phyloP scores from a whole-genome alignment of 2,329 filamentous ascomycete genomes.

The Calonectria pauciramosa region DNA sequence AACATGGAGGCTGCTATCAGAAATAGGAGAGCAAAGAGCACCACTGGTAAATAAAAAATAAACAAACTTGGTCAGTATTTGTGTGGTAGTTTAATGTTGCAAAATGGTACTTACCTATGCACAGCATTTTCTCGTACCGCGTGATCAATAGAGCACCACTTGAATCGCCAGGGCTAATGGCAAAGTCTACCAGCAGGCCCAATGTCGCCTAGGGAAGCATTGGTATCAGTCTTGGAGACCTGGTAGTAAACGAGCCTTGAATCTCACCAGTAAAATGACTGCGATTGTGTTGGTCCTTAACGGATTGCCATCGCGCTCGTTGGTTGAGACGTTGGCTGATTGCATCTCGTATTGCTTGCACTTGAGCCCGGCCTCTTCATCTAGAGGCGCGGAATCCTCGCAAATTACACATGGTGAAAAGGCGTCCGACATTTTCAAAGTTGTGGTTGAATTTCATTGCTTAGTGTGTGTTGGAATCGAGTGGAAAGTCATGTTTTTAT shows the following conservation, averaged over 20 bases:
- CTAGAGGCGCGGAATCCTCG: not conserved
- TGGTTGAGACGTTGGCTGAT: not conserved
- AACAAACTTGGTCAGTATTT: not conserved
- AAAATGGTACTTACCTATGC: not conserved
- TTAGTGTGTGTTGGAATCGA: not conserved
- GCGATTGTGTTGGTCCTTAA: not conserved
- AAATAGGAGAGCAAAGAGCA: not conserved
- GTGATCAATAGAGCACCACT: not conserved
- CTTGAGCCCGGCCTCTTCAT: not conserved
- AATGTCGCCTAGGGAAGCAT: not conserved
- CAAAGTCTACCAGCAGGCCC: not conserved
- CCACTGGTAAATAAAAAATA: not conserved
- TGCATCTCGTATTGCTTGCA: not conserved
- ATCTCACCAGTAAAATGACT: not conserved
- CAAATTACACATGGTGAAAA: not conserved
- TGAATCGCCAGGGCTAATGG: not conserved
- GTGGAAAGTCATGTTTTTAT: not conserved
- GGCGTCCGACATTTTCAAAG: not conserved
- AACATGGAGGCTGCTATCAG: not conserved
- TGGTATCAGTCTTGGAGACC: not conserved
- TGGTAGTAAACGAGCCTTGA: not conserved
- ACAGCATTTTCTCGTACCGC: not conserved
- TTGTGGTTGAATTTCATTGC: not conserved
- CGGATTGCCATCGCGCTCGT: no score
- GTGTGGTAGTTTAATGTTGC: no score